Evolutionary conservation across 2,329 filamentous ascomycete genomes (phyloP).

Genomic region (Coniochaeta prunicola): DNA sequence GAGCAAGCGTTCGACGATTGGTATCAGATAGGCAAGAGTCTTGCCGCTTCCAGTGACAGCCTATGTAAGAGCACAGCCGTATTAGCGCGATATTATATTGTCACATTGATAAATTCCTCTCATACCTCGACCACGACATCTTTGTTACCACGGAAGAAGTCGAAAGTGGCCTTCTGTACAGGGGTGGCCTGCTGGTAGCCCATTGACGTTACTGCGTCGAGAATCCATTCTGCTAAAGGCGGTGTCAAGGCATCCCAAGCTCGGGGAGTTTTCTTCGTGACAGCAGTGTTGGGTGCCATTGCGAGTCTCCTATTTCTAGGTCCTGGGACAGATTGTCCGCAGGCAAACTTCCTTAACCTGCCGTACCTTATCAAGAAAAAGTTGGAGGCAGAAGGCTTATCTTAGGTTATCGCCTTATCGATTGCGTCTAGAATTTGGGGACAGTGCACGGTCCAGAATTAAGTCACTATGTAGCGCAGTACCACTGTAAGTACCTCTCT

Average conservation of each 20-base stretch:
- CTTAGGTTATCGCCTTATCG: conserved; percentile 12
- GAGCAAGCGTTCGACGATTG: conserved; percentile 56
- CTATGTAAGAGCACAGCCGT: too few relatives aligned
- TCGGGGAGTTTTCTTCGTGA: conserved; percentile 28
- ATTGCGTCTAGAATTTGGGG: conserved; percentile 1
- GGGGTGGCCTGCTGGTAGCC: conserved; percentile 73
- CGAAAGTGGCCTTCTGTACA: conserved; percentile 74
- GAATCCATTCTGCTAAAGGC: conserved; percentile 67
- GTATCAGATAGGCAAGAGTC: conserved; percentile 64
- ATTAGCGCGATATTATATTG: too few relatives aligned
- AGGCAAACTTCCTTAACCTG: not conserved
- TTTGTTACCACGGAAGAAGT: conserved; percentile 70
- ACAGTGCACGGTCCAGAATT: not conserved
- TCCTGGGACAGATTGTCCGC: not conserved
- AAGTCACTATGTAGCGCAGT: not conserved
- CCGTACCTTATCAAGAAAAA: not conserved
- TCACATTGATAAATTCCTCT: too few relatives aligned
- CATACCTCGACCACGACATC: conserved; percentile 62
- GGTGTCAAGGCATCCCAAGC: conserved; percentile 65
- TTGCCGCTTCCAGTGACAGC: conserved; percentile 90
- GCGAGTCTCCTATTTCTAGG: not conserved
- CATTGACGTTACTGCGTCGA: conserved; percentile 67
- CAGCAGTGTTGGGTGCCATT: not conserved
- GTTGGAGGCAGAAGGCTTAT: not conserved
- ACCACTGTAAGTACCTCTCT: too few relatives aligned